phyloP scores from a whole-genome alignment of 805 yeast species.

The Jamesozyma gamospora region DNA sequence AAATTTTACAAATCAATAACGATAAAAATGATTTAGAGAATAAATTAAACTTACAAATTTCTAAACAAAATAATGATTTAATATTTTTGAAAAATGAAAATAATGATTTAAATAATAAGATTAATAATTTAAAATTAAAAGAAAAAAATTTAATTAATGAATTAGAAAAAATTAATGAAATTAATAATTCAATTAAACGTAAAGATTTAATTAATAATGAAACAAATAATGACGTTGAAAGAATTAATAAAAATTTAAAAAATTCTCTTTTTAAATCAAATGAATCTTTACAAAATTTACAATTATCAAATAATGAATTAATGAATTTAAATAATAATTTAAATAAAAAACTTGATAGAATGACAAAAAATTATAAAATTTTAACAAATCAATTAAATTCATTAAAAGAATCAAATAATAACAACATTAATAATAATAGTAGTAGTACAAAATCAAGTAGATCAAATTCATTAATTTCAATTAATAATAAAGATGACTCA shows the following conservation, averaged over 20 bases:
- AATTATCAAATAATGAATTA: conserved; percentile 42
- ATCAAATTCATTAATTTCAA: conserved; percentile 23
- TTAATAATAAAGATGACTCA: background rate
- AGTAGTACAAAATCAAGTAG: conserved; percentile 21
- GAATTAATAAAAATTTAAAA: conserved; percentile 35
- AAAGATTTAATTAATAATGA: conserved; percentile 19
- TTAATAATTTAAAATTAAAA: conserved; percentile 31
- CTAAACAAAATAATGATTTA: conserved; percentile 53
- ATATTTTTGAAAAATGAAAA: conserved; percentile 47
- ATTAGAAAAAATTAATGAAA: conserved; percentile 24
- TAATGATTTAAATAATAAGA: conserved; percentile 32
- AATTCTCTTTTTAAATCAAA: conserved; percentile 44
- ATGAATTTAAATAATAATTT: conserved; percentile 57
- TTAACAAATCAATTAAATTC: conserved; percentile 49
- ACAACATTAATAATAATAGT: background rate
- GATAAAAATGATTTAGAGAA: conserved; percentile 54
- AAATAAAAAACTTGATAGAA: conserved; percentile 54
- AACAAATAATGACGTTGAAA: conserved; percentile 27
- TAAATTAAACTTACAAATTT: conserved; percentile 38
- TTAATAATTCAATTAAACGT: conserved; percentile 24
- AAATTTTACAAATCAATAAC: conserved; percentile 42
- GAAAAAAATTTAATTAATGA: conserved; percentile 24
- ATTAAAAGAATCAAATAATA: conserved; percentile 28
- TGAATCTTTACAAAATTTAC: conserved; percentile 44
- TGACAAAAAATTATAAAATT: conserved; percentile 59